phyloP scores from a whole-genome alignment of 1,139 yeast species.

The Meyerozyma guilliermondii region DNA sequence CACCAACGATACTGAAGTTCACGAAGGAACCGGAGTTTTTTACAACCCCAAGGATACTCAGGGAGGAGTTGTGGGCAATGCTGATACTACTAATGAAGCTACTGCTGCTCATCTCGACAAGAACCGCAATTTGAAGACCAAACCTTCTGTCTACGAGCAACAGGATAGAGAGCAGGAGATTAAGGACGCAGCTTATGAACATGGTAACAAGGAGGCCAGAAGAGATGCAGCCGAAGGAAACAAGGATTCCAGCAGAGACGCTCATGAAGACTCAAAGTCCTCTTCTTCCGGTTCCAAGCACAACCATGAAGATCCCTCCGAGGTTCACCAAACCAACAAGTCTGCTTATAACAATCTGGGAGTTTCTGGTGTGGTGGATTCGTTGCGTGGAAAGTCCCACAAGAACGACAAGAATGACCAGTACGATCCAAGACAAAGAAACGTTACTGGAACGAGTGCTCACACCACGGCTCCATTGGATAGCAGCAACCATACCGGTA shows the following conservation, averaged over 20 bases:
- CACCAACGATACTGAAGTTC: slow-evolving; percentile 24
- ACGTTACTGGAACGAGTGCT: not conserved
- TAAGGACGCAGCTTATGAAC: slow-evolving; percentile 6
- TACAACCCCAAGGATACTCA: slow-evolving; percentile 36
- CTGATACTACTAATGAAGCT: slow-evolving; percentile 17
- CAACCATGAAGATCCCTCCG: slow-evolving; percentile 16
- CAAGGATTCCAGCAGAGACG: slow-evolving; percentile 14
- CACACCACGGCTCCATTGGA: slow-evolving; percentile 1
- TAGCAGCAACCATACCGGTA: not conserved
- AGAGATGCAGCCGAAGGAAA: slow-evolving; percentile 14
- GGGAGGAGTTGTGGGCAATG: slow-evolving; percentile 22
- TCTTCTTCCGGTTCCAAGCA: slow-evolving; percentile 1
- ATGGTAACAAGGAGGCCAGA: slow-evolving; percentile 14
- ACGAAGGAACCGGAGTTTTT: slow-evolving; percentile 27
- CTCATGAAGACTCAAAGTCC: slow-evolving; percentile 4
- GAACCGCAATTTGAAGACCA: slow-evolving; percentile 24
- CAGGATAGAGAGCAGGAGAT: slow-evolving; percentile 12
- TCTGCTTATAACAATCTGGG: slow-evolving; percentile 27
- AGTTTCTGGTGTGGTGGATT: slow-evolving; percentile 5
- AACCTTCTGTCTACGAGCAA: slow-evolving; percentile 23
- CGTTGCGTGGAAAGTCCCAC: not conserved
- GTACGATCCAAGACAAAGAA: not conserved
- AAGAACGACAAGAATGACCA: not conserved
- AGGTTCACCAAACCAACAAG: slow-evolving; percentile 25
- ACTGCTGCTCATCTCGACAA: slow-evolving; percentile 22